Evolutionary conservation across 768 basidiomycete species (phyloP), one percentile per base, ranked within the genome.

Genomic region (Cyathus striatus): DNA sequence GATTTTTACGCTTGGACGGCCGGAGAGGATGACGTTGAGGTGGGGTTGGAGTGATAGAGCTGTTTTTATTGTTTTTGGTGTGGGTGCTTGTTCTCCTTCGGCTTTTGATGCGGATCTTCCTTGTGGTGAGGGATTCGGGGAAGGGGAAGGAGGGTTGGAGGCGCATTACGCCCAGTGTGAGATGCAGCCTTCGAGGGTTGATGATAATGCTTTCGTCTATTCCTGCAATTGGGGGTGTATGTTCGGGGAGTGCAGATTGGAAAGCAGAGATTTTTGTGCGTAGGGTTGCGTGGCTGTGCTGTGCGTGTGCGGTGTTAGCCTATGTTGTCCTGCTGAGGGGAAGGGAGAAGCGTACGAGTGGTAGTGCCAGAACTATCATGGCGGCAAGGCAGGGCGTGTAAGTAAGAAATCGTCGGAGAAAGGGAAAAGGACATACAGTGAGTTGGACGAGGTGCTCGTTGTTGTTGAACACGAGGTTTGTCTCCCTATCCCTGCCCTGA

Each of bases 141-240:
- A 16, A 13, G n/a, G 17, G 6, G 13, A 32, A 14, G 14, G 16
- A 23, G 23, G 30, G 38, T 23, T 21, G 48, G 24, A 88, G 77
- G 0, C 74, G 62, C 81, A 90, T 83, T 1, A 87, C 84, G 1
- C 86, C 86, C 2, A 90, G 63, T 0, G 86, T 89, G 44, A 89
- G 60, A 58, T 90, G 86, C 34, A 88, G 60, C n/a, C 85, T 59
- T 7, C 68, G 54, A 0, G 76, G 75, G 33, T 73, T 66, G 43
- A 87, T 70, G 42, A 84, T 58, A 49, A 89, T 77, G 2, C 74
- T 68, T 6, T 52, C 53, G 58, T 90, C 81, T 3, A 90, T 64
- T 1, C 87, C 87, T 6, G 61, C 51, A 2, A 75, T 61, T 1
- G 44, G 17, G 42, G 50, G 56, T 16, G 60, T 49, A 39, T 46